Evolutionary conservation across 306 rosid genomes (phyloP).

Genomic region (Senna tora): DNA sequence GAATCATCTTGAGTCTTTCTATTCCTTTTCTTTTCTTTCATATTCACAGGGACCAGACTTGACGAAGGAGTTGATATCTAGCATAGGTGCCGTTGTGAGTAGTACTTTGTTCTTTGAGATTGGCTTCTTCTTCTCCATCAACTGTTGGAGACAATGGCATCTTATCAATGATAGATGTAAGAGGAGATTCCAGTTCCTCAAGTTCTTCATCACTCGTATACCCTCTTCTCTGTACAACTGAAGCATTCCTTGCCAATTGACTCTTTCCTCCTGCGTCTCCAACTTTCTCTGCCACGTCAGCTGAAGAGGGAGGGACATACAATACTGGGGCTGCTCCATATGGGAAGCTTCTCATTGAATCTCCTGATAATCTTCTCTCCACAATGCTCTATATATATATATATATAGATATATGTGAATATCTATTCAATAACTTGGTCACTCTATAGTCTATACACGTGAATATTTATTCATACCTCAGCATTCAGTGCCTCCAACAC

Average conservation of each 20-base stretch:
- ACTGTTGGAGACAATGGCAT: slow-evolving; percentile 46
- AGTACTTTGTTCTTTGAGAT: slow-evolving; percentile 42
- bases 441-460: too few relatives aligned
- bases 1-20: slow-evolving; percentile 17
- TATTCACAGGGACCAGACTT: slow-evolving; percentile 75
- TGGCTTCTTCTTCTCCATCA: slow-evolving; percentile 51
- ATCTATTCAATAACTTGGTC: neutral
- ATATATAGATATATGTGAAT: neutral
- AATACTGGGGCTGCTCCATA: slow-evolving; percentile 67
- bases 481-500: slow-evolving; percentile 85
- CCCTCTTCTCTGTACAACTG: slow-evolving; percentile 75
- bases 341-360: slow-evolving; percentile 64
- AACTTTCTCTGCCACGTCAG: slow-evolving; percentile 75
- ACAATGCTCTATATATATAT: slow-evolving; percentile 52
- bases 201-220: slow-evolving; percentile 93
- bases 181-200: slow-evolving; percentile 87
- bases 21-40: neutral
- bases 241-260: slow-evolving; percentile 63
- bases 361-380: slow-evolving; percentile 64
- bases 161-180: slow-evolving; percentile 68
- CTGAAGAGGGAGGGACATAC: slow-evolving; percentile 64
- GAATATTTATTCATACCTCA: slow-evolving; percentile 82
- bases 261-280: slow-evolving; percentile 72
- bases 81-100: slow-evolving; percentile 46
- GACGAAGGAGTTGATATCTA: slow-evolving; percentile 90